phyloP scores from a whole-genome alignment of 257 asterid species.

The Handroanthus guayacan region DNA sequence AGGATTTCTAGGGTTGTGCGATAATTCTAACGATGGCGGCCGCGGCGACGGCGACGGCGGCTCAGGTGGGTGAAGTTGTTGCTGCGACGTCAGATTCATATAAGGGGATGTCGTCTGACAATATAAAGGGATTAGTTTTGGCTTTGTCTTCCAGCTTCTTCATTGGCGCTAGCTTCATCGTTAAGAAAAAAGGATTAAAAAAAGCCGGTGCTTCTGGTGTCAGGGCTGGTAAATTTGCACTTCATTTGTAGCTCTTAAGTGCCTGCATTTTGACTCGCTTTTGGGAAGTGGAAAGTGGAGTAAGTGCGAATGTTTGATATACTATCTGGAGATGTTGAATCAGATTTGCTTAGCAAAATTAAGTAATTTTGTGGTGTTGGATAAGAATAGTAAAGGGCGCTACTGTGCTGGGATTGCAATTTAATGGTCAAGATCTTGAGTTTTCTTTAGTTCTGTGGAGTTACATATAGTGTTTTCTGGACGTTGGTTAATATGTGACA shows the following conservation, averaged over 20 bases:
- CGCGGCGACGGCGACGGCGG: constrained; percentile 67
- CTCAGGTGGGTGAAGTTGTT: constrained; percentile 50
- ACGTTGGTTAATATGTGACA: neutral
- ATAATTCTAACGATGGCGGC: constrained; percentile 41
- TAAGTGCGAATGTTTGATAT: neutral
- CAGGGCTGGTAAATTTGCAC: constrained; percentile 65
- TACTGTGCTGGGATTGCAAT: constrained; percentile 22
- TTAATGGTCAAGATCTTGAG: constrained; percentile 28
- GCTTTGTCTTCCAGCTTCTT: constrained; percentile 86
- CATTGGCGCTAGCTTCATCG: constrained; percentile 92
- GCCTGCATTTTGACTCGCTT: constrained; percentile 2
- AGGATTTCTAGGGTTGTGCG: constrained; percentile 19
- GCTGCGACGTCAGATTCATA: constrained; percentile 54
- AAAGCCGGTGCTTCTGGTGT: constrained; percentile 87
- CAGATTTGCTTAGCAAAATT: neutral
- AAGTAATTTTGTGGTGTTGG: constrained; percentile 6
- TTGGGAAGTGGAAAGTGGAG: constrained; percentile 12
- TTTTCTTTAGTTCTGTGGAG: constrained; percentile 6
- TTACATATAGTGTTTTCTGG: constrained; percentile 1
- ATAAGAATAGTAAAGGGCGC: constrained; percentile 2
- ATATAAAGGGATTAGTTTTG: constrained; percentile 75
- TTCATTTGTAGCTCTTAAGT: constrained; percentile 13
- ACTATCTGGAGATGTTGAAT: constrained; percentile 7
- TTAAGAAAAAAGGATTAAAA: constrained; percentile 89
- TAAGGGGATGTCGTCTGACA: constrained; percentile 83